A percentile compares a stretch with the other conserved stretches of the same genome.
These are phyloP conservation scores for Amanita pallidorosea DNA, from an alignment of 768 basidiomycete genomes.

Conservation along the genomic window DNA sequence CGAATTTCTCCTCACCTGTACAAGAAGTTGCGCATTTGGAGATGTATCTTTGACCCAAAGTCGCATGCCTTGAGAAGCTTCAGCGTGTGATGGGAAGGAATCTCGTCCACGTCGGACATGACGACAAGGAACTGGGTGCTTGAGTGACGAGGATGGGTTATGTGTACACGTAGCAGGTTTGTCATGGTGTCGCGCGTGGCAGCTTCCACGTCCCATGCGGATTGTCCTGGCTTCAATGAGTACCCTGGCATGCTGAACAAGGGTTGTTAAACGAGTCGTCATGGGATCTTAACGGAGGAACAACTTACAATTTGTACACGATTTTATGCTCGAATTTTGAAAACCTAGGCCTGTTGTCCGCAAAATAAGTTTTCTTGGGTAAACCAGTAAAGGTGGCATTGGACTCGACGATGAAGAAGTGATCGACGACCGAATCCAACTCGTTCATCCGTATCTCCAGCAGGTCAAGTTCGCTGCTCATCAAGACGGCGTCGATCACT, in stretches of 20 bases:
- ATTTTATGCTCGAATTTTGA: slow-evolving; percentile 43
- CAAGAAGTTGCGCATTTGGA: slow-evolving; percentile 49
- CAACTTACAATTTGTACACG: slow-evolving; percentile 36
- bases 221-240: slow-evolving; percentile 27
- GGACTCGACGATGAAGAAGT: slow-evolving; percentile 52
- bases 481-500: slow-evolving; percentile 46
- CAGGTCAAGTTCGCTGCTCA: slow-evolving; percentile 55
- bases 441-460: slow-evolving; percentile 56
- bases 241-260: slow-evolving; percentile 32
- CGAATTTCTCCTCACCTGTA: slow-evolving; percentile 34
- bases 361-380: slow-evolving; percentile 41
- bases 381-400: slow-evolving; percentile 53
- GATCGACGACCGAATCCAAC: slow-evolving; percentile 42
- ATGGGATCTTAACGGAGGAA: neutral
- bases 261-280: neutral
- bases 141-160: slow-evolving; percentile 16
- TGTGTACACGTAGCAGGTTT: slow-evolving; percentile 26
- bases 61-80: slow-evolving; percentile 41
- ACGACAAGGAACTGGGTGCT: slow-evolving; percentile 33
- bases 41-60: slow-evolving; percentile 41
- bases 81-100: slow-evolving; percentile 42
- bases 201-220: slow-evolving; percentile 41
- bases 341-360: slow-evolving; percentile 33
- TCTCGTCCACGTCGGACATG: slow-evolving; percentile 57
- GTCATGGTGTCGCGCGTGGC: slow-evolving; percentile 41